These are phyloP conservation scores for Telfairia occidentalis DNA, from an alignment of 331 rosid species.

Conservation along the genomic window DNA sequence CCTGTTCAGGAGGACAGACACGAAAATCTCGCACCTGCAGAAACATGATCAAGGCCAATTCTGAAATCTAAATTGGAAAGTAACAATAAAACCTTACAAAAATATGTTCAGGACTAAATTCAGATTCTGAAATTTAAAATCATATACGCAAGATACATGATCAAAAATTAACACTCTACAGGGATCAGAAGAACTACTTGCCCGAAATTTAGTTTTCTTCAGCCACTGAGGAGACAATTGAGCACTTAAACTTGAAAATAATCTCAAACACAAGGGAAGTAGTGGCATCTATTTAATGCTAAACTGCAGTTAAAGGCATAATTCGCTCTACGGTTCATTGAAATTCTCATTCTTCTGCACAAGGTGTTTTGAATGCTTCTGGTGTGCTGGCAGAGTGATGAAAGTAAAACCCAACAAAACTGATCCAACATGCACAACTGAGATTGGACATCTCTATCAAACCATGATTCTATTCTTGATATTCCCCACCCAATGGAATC, in stretches of 20 bases:
- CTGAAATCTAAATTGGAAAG: not conserved
- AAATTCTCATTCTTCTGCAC: not conserved
- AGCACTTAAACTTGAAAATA: not conserved
- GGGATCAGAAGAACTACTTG: not conserved
- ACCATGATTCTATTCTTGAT: not conserved
- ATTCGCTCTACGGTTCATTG: not conserved
- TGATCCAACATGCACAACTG: not conserved
- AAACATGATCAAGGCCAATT: not conserved
- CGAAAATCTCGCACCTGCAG: slow-evolving; percentile 83
- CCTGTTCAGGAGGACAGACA: slow-evolving; percentile 50
- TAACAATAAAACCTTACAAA: not conserved
- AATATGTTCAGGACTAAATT: not conserved
- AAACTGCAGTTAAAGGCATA: not conserved
- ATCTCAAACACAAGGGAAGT: not conserved
- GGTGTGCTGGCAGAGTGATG: not conserved
- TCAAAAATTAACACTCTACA: not conserved
- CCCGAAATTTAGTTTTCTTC: not conserved
- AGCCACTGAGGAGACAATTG: not conserved
- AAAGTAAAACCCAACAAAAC: not conserved
- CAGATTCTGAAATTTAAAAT: not conserved
- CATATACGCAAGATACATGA: not conserved
- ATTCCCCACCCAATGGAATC: not conserved
- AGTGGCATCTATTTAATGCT: not conserved
- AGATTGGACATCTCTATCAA: not conserved
- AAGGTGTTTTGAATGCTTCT: not conserved